Conservation (phyloP, 2,329 filamentous ascomycete species). For the Sporothrix brunneoviolacea region DNA sequence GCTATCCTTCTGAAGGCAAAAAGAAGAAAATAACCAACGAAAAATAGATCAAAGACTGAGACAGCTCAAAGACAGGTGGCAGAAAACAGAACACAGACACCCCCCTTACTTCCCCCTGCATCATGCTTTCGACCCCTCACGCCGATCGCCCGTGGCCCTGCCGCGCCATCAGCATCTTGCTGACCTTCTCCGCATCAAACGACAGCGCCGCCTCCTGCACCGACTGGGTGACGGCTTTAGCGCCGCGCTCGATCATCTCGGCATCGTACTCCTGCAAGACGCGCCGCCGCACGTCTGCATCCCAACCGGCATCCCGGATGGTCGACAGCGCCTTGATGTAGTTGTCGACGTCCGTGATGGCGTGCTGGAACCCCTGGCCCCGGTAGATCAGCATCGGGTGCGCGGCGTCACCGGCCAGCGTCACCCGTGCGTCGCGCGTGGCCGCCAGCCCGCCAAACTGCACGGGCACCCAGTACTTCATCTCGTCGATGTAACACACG, state of each 20-base stretch:
- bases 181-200: conserved; percentile 24
- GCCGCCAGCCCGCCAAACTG: conserved; percentile 28
- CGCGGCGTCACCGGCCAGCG: conserved; percentile 34
- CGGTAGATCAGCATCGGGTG: conserved; percentile 41
- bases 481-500: conserved; percentile 28
- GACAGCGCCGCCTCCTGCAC: conserved; percentile 27
- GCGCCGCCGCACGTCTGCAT: conserved; percentile 13
- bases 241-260: conserved; percentile 29
- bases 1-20: too few species aligned
- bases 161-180: conserved; percentile 29
- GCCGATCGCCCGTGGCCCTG: conserved; percentile 23
- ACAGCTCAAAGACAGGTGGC: too few species aligned
- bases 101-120: too few species aligned
- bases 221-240: conserved; percentile 29
- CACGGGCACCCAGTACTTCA: conserved; percentile 31
- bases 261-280: conserved; percentile 26
- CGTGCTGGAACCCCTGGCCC: conserved; percentile 40
- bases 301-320: conserved; percentile 17
- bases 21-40: too few species aligned
- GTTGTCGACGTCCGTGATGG: conserved; percentile 33
- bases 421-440: conserved; percentile 25
- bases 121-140: too few species aligned
- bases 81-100: too few species aligned
- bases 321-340: conserved; percentile 29
- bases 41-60: too few species aligned